phyloP scores from a whole-genome alignment of 116 monocot genomes.

The Cymodocea nodosa region DNA sequence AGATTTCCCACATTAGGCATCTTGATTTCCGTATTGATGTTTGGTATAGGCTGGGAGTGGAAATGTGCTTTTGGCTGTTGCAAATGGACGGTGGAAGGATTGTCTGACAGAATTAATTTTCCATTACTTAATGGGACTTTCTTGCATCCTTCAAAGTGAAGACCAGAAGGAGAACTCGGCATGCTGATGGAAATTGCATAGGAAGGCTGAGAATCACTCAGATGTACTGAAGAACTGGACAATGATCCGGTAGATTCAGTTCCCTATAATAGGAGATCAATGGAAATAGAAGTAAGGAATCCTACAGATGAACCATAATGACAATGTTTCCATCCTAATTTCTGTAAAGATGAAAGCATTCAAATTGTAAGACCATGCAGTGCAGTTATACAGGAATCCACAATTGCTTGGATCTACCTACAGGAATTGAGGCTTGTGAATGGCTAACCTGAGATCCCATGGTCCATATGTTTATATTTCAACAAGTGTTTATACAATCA shows the following conservation, averaged over 20 bases:
- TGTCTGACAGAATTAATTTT: not conserved
- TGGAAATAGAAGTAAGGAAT: too few relatives aligned
- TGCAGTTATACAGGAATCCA: too few relatives aligned
- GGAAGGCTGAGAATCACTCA: not conserved
- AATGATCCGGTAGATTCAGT: not conserved
- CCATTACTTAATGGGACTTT: constrained; percentile 3
- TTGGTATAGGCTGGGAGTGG: constrained; percentile 22
- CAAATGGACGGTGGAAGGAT: not conserved
- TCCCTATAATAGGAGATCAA: too few relatives aligned
- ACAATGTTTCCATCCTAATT: too few relatives aligned
- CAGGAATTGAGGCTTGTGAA: too few relatives aligned
- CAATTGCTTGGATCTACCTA: too few relatives aligned
- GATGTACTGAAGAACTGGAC: not conserved
- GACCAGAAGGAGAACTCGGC: constrained; percentile 34
- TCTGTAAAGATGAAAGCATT: too few relatives aligned
- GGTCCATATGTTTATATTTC: too few relatives aligned
- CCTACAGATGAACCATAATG: too few relatives aligned
- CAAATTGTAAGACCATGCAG: too few relatives aligned
- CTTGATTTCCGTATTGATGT: not conserved
- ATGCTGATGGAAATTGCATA: constrained; percentile 30
- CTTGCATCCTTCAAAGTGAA: constrained; percentile 17
- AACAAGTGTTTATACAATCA: too few relatives aligned
- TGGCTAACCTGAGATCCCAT: too few relatives aligned
- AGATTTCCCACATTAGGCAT: not conserved
- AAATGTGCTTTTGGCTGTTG: constrained; percentile 7